phyloP scores from a whole-genome alignment of 139 green algal species.

The Gonium pectorale region DNA sequence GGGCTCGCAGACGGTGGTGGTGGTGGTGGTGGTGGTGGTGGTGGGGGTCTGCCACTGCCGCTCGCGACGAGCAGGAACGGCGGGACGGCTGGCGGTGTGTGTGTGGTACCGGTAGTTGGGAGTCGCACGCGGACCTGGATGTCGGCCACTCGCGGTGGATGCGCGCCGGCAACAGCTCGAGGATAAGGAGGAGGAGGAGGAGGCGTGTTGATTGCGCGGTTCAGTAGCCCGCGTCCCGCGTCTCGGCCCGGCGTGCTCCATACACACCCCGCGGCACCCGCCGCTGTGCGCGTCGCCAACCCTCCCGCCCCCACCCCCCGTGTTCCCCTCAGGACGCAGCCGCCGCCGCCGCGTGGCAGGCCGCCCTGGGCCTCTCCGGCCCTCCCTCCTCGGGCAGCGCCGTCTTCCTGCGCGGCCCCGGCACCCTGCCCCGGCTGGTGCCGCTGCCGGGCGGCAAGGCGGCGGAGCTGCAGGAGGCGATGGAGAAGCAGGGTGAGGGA shows the following conservation, averaged over 20 bases:
- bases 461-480: constrained; percentile 7
- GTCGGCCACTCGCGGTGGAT: no score
- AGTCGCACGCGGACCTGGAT: no score
- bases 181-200: no score
- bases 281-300: neutral
- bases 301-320: neutral
- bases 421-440: neutral
- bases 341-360: constrained; percentile 18
- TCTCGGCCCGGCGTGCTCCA: neutral
- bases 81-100: no score
- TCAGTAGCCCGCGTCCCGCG: neutral
- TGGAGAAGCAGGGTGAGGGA: neutral
- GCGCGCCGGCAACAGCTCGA: no score
- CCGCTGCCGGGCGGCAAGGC: constrained; percentile 12
- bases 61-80: no score
- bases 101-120: no score
- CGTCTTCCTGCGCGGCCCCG: constrained; percentile 40
- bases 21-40: no score
- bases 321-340: neutral
- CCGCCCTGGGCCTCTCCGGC: neutral
- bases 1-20: no score
- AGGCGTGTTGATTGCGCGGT: neutral
- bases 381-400: neutral
- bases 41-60: no score
- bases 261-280: neutral